Percentiles rank a stretch among this genome's conserved stretches.
phyloP scores from a whole-genome alignment of 176 grass and related monocot species.

The Triticum urartu region DNA sequence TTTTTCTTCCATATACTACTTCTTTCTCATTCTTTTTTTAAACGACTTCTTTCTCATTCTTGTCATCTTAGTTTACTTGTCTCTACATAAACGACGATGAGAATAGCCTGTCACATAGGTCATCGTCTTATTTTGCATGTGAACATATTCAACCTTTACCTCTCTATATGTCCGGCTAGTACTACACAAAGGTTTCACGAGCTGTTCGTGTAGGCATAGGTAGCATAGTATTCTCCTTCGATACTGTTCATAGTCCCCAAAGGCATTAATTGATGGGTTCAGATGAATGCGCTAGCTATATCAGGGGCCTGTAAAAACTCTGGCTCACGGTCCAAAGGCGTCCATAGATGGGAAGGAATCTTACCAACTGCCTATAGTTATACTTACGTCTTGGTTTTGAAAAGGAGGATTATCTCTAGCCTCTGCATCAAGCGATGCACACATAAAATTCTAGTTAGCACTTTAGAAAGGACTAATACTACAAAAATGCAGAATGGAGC shows the following conservation, averaged over 20 bases:
- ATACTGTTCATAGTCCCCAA: background rate
- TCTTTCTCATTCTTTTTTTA: no score
- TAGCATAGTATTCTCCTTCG: background rate
- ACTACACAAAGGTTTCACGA: background rate
- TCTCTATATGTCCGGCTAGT: background rate
- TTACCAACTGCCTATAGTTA: background rate
- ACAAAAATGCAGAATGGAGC: no score
- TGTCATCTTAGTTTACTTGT: background rate
- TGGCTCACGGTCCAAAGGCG: background rate
- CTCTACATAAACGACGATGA: background rate
- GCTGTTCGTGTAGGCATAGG: background rate
- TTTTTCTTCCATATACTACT: no score
- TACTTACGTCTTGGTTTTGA: no score
- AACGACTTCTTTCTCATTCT: no score
- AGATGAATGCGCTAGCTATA: conserved; percentile 3
- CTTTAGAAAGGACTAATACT: no score
- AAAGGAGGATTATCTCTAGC: no score
- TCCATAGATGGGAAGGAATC: background rate
- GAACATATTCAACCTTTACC: background rate
- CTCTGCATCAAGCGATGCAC: no score
- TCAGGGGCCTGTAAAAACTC: background rate
- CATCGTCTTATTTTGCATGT: background rate
- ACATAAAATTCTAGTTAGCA: no score
- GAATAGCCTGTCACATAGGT: background rate
- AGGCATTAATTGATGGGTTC: conserved; percentile 32